Percentiles rank a stretch among this genome's conserved stretches.
Evolutionary conservation across 345 rosid species (phyloP).

Genomic region (Ceriops zippeliana): DNA sequence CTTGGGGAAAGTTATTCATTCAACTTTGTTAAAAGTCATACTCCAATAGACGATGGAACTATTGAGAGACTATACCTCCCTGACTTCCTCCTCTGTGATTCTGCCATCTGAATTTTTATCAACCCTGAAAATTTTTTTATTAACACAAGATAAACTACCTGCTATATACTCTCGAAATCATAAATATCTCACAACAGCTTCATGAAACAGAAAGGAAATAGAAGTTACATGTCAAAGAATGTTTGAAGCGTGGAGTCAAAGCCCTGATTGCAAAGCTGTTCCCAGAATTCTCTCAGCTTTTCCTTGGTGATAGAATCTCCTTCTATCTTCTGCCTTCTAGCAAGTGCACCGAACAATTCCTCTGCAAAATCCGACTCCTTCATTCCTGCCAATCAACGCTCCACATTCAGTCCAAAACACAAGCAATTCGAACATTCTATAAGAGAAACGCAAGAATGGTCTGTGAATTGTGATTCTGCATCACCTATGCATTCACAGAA

Average conservation of each 20-base stretch:
- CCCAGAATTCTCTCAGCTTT: conserved; percentile 64
- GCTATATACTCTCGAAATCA: neutral
- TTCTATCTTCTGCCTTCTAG: conserved; percentile 46
- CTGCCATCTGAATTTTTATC: conserved; percentile 87
- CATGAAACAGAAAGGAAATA: neutral
- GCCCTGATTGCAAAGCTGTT: conserved; percentile 67
- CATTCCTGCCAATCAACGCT: conserved; percentile 46
- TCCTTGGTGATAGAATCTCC: conserved; percentile 50
- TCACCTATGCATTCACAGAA: conserved; percentile 75
- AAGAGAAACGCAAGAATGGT: neutral
- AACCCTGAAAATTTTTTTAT: conserved; percentile 48
- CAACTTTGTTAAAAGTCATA: too few species aligned
- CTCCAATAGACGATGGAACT: neutral
- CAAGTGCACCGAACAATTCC: conserved; percentile 63
- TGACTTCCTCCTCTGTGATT: conserved; percentile 68
- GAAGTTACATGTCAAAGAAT: conserved; percentile 65
- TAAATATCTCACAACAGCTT: neutral
- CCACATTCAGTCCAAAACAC: neutral
- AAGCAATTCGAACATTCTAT: neutral
- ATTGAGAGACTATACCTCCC: conserved; percentile 41
- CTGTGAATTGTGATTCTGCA: neutral
- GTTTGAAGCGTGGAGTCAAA: conserved; percentile 73
- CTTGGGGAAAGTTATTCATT: too few species aligned
- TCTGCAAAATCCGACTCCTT: conserved; percentile 72
- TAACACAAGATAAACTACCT: neutral